Conservation (phyloP, 768 basidiomycete species). For the Lactifluus echinatus region DNA sequence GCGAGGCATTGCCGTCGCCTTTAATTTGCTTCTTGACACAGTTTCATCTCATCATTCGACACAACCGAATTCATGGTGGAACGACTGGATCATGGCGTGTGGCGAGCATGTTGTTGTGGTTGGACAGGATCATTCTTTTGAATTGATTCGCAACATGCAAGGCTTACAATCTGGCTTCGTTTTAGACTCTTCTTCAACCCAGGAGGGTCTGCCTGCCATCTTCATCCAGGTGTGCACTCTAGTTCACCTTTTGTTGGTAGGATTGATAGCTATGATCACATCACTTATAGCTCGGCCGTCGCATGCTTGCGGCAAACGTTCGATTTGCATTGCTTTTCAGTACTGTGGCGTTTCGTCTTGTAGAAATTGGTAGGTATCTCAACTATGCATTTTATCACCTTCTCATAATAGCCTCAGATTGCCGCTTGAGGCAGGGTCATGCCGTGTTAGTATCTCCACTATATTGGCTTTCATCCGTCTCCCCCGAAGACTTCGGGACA, state of each 20-base stretch:
- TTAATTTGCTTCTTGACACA: not conserved
- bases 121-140: constrained; percentile 5
- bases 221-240: constrained; percentile 2
- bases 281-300: constrained; percentile 1
- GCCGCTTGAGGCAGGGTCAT: not conserved
- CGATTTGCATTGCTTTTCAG: constrained; percentile 10
- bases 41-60: not conserved
- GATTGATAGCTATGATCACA: not conserved
- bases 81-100: constrained; percentile 5
- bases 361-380: not conserved
- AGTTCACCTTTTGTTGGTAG: not conserved
- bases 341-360: not conserved
- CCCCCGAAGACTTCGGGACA: not conserved
- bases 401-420: not conserved
- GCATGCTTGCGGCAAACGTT: constrained; percentile 5
- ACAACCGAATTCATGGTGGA: constrained; percentile 8
- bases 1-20: not conserved
- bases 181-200: constrained; percentile 5
- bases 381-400: not conserved
- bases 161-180: constrained; percentile 1
- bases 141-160: not conserved
- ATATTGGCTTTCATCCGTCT: constrained; percentile 4
- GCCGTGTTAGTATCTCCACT: constrained; percentile 4
- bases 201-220: constrained; percentile 6
- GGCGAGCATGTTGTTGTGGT: constrained; percentile 1